Evolutionary conservation across 2,329 filamentous ascomycete genomes (phyloP).

Genomic region (Fusarium sp.): DNA sequence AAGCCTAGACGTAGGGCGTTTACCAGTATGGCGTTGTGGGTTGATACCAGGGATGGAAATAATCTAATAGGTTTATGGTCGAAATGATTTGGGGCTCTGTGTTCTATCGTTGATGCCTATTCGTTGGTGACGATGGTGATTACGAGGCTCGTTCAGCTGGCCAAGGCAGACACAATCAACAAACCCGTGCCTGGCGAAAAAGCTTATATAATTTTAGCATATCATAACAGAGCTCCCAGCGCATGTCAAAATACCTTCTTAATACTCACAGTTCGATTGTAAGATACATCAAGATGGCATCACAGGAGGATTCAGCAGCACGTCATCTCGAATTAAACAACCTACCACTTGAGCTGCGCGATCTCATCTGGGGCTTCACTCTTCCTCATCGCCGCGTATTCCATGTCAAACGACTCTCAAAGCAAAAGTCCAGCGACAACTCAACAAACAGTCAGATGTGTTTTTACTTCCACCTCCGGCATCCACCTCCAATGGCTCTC

Average conservation of each 20-base stretch:
- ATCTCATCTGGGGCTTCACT: constrained; percentile 48
- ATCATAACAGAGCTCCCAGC: not conserved
- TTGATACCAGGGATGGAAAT: not conserved
- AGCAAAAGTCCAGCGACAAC: not conserved
- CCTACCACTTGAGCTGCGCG: constrained; percentile 48
- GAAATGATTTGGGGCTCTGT: not conserved
- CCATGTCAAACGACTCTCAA: constrained; percentile 42
- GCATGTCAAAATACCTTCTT: too few species aligned
- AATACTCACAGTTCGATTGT: too few species aligned
- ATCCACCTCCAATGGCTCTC: constrained; percentile 37
- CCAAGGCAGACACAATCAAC: constrained; percentile 27
- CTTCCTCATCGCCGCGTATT: constrained; percentile 50
- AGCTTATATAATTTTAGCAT: not conserved
- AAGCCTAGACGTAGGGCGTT: constrained; percentile 50
- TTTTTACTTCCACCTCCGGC: constrained; percentile 44
- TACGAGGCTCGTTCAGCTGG: constrained; percentile 25
- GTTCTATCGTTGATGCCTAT: constrained; percentile 31
- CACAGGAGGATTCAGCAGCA: not conserved
- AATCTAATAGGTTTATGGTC: not conserved
- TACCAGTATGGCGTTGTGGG: not conserved
- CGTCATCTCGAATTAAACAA: constrained; percentile 16
- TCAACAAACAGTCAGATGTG: constrained; percentile 1
- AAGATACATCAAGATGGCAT: constrained; percentile 16
- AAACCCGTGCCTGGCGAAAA: not conserved
- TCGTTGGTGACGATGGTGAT: constrained; percentile 9